phyloP scores from a whole-genome alignment of 805 yeast genomes.

The Pichia sporocuriosa region DNA sequence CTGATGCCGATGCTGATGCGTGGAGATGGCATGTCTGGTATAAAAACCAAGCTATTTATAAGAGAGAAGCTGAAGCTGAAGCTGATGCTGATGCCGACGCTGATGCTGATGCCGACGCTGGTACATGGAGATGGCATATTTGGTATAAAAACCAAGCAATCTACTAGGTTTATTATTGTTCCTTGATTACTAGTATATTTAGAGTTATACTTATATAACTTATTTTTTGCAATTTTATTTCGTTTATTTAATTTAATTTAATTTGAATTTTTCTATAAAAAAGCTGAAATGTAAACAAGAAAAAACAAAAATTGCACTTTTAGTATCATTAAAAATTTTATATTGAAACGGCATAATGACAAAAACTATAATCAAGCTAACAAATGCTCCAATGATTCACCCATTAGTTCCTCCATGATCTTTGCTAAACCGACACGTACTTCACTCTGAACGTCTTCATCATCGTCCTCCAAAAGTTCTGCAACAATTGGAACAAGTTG shows the following conservation, averaged over 20 bases:
- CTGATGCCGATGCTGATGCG: slow-evolving; percentile 8
- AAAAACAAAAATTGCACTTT: too few species aligned
- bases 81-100: too few species aligned
- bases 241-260: neutral
- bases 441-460: slow-evolving; percentile 85
- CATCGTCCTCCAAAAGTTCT: slow-evolving; percentile 91
- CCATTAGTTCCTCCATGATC: slow-evolving; percentile 85
- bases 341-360: too few species aligned
- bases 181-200: too few species aligned
- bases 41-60: slow-evolving; percentile 9
- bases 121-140: too few species aligned
- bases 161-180: too few species aligned
- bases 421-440: slow-evolving; percentile 86
- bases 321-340: too few species aligned
- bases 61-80: too few species aligned
- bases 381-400: slow-evolving; percentile 81
- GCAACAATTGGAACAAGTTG: slow-evolving; percentile 94
- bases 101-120: too few species aligned
- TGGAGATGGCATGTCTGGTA: slow-evolving; percentile 6
- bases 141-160: too few species aligned
- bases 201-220: neutral
- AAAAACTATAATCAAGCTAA: slow-evolving; percentile 3
- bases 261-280: neutral
- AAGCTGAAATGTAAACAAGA: too few species aligned
- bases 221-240: neutral